A percentile compares a stretch with the other conserved stretches of the same genome.
Conservation (phyloP, 495 filamentous ascomycete species). For the Bombardia bombarda region DNA sequence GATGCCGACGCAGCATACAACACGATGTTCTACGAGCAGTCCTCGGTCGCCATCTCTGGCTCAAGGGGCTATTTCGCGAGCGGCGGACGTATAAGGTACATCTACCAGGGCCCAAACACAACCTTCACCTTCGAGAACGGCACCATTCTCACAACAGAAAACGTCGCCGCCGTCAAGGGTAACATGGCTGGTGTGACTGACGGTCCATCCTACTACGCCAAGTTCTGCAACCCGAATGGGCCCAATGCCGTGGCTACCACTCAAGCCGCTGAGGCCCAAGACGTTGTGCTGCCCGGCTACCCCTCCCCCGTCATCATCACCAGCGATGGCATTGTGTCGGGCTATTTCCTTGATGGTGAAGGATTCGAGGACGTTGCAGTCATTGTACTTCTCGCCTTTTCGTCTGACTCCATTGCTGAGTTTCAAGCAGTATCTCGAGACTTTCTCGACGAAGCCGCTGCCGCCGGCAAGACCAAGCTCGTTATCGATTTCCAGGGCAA, state of each 20-base stretch:
- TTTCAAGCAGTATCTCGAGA: constrained; percentile 32
- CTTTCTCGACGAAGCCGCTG: constrained; percentile 29
- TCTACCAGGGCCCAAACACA: constrained; percentile 15
- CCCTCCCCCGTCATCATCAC: constrained; percentile 38
- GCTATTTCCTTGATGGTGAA: constrained; percentile 38
- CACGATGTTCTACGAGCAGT: constrained; percentile 13
- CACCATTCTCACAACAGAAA: constrained; percentile 8
- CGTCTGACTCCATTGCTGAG: constrained; percentile 4
- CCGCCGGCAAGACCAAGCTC: constrained; percentile 38
- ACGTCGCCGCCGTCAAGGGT: constrained; percentile 9
- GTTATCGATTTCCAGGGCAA: constrained; percentile 50
- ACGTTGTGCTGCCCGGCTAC: constrained; percentile 29
- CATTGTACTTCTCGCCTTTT: constrained; percentile 18
- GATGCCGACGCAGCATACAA: constrained; percentile 29
- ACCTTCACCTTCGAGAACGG: constrained; percentile 19
- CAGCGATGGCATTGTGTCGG: constrained; percentile 34
- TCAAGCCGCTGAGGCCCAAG: not conserved
- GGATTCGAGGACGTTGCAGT: constrained; percentile 34
- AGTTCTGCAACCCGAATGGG: constrained; percentile 14
- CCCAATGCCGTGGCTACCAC: not conserved
- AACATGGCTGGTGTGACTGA: constrained; percentile 8
- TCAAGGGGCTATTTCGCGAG: constrained; percentile 7
- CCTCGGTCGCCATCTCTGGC: not conserved
- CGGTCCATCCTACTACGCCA: constrained; percentile 8
- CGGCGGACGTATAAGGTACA: constrained; percentile 6